Percentiles rank a stretch among this genome's conserved stretches.
phyloP scores from a whole-genome alignment of 192 early-diverging fungal species.

The Coemansia sp. region DNA sequence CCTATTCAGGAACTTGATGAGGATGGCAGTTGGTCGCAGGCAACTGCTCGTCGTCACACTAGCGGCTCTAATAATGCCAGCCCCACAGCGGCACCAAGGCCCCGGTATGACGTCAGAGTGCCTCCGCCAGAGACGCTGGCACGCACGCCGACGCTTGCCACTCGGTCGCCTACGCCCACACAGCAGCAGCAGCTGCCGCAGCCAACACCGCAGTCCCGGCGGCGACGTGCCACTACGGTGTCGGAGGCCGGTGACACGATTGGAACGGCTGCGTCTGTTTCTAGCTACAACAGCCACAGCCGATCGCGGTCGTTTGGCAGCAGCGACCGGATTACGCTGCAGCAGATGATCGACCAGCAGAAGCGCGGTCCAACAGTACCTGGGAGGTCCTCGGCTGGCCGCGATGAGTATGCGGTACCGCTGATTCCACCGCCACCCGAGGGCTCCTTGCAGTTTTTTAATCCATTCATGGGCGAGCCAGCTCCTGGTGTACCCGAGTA shows the following conservation, averaged over 20 bases:
- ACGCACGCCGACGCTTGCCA: conserved; percentile 45
- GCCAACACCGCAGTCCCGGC: conserved; percentile 12
- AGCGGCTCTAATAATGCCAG: not conserved
- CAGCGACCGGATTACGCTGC: conserved; percentile 31
- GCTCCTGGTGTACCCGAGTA: not conserved
- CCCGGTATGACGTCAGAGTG: conserved; percentile 42
- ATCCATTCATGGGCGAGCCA: conserved; percentile 30
- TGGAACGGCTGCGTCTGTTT: not conserved
- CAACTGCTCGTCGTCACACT: not conserved
- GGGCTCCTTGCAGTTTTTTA: conserved; percentile 29
- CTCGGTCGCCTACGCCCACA: conserved; percentile 41
- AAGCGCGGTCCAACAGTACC: conserved; percentile 20
- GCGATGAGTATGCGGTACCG: conserved; percentile 16
- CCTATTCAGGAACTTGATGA: conserved; percentile 47
- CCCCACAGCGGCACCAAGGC: conserved; percentile 3
- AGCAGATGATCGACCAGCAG: conserved; percentile 29
- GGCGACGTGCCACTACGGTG: conserved; percentile 34
- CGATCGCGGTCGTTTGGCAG: conserved; percentile 53
- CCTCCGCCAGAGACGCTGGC: conserved; percentile 45
- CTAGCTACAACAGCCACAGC: conserved; percentile 23
- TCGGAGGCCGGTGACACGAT: not conserved
- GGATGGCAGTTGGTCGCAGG: conserved; percentile 31
- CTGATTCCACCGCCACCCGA: conserved; percentile 44
- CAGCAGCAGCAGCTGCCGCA: conserved; percentile 9
- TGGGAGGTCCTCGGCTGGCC: not conserved